A percentile compares a stretch with the other conserved stretches of the same genome.
Conservation (phyloP, 2,329 filamentous ascomycete species). For the Fusarium oligoseptatum region DNA sequence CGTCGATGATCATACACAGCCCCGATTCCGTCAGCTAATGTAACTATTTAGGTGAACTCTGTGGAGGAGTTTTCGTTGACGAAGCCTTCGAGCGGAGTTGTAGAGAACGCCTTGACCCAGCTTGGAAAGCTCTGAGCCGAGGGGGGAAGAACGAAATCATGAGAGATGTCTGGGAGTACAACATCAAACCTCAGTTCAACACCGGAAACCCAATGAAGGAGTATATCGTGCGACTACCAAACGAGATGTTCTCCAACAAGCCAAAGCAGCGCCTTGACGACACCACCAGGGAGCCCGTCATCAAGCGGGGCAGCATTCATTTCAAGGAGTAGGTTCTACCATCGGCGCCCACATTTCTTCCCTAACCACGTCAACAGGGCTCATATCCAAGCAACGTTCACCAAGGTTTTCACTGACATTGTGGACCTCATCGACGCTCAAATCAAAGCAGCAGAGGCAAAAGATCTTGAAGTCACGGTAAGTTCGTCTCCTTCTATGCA, state of each 20-base stretch:
- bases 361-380: background rate
- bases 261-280: background rate
- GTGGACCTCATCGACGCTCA: background rate
- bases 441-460: background rate
- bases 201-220: background rate
- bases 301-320: background rate
- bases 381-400: background rate
- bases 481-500: background rate
- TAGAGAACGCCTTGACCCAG: background rate
- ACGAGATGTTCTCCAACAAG: background rate
- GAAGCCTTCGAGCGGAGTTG: background rate
- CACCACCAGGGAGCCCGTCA: background rate
- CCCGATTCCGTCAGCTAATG: background rate
- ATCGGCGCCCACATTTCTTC: background rate
- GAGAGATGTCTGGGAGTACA: background rate
- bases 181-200: background rate
- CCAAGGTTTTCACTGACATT: background rate
- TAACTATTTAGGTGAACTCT: background rate
- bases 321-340: background rate
- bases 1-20: too few relatives aligned
- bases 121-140: background rate
- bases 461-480: background rate
- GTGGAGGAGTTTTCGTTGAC: background rate
- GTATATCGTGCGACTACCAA: background rate
- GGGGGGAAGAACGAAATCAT: background rate